These are phyloP conservation scores for Thalassiosira livingstoniorum DNA, from an alignment of 352 stramenopile species.

Conservation along the genomic window DNA sequence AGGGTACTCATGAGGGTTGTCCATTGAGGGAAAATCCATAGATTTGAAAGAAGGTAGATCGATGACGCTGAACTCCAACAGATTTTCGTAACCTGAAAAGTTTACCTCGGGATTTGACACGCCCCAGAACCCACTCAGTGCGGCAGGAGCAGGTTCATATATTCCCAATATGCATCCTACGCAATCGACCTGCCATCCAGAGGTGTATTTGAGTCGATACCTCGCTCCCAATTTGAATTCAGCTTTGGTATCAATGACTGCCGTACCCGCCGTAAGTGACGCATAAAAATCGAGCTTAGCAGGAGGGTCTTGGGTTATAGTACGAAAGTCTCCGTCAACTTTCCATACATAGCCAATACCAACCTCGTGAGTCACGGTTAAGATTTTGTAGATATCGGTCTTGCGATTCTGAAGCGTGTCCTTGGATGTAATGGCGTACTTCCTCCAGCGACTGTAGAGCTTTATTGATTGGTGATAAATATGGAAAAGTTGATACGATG, in stretches of 20 bases:
- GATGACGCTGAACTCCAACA: constrained; percentile 13
- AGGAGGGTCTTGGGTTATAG: constrained; percentile 28
- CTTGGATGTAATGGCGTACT: constrained; percentile 39
- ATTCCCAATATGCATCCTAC: constrained; percentile 32
- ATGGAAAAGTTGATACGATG: too few relatives aligned
- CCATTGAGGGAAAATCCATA: constrained; percentile 29
- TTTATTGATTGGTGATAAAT: too few relatives aligned
- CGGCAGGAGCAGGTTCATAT: background rate
- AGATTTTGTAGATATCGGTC: constrained; percentile 20
- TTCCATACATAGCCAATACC: constrained; percentile 41
- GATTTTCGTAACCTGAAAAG: too few relatives aligned
- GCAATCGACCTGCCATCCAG: constrained; percentile 27
- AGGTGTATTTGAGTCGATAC: constrained; percentile 22
- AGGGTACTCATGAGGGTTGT: constrained; percentile 26
- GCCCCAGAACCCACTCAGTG: too few relatives aligned
- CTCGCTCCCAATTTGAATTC: constrained; percentile 10
- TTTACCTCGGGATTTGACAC: too few relatives aligned
- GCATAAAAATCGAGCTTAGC: too few relatives aligned
- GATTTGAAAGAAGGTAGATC: constrained; percentile 39
- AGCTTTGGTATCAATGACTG: too few relatives aligned
- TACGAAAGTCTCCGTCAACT: constrained; percentile 45
- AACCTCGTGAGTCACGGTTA: constrained; percentile 11
- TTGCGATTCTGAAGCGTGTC: constrained; percentile 29
- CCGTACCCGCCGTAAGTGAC: constrained; percentile 2
- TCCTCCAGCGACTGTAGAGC: constrained; percentile 47